Conservation (phyloP, 345 rosid genomes). For the Carallia brachiata region DNA sequence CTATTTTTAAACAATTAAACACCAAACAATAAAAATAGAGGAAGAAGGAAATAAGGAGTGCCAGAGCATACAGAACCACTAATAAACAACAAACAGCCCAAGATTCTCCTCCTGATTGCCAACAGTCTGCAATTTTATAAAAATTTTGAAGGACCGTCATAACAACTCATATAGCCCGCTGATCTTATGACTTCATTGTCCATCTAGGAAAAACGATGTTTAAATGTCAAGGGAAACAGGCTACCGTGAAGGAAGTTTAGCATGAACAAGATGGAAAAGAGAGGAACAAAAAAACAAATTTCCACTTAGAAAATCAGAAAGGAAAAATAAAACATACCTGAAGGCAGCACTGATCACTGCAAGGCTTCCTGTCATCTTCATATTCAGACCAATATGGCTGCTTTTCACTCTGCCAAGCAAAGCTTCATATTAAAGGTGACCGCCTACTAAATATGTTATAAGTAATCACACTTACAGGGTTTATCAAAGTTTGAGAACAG, state of each 20-base stretch:
- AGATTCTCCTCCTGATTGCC: background rate
- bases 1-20: no score
- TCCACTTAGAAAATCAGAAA: background rate
- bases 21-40: background rate
- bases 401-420: constrained; percentile 78
- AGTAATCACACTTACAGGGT: constrained; percentile 60
- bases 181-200: constrained; percentile 1
- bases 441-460: constrained; percentile 6
- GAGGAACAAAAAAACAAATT: background rate
- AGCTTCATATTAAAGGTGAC: constrained; percentile 24
- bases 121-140: background rate
- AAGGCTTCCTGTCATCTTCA: constrained; percentile 84
- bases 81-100: background rate
- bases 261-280: background rate
- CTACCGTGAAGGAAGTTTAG: background rate
- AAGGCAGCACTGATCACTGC: constrained; percentile 80
- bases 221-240: background rate
- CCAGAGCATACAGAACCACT: background rate
- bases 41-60: background rate
- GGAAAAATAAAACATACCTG: constrained; percentile 38
- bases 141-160: background rate
- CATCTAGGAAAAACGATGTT: background rate
- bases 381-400: constrained; percentile 71
- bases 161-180: background rate
- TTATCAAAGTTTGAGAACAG: constrained; percentile 81